Evolutionary conservation across 306 rosid genomes (phyloP), one percentile per base, ranked within the genome.

Genomic region (Glycine latifolia): DNA sequence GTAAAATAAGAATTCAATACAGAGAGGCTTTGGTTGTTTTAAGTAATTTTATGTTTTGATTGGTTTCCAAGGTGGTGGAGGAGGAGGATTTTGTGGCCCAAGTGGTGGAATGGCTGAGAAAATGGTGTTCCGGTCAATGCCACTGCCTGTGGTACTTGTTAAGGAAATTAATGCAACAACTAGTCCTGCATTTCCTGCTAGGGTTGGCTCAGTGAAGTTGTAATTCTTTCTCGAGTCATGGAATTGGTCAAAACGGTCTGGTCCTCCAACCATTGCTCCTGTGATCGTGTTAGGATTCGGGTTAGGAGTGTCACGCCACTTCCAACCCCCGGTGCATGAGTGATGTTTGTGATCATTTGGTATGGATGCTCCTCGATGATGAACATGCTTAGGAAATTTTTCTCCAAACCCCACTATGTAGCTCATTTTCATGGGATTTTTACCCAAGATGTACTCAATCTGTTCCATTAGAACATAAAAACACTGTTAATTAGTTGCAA

Each of bases 231-330:
- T 89, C 0, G 81, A 78, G 58, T 91, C 97, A 6, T 39, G 84
- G 67, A 89, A 91, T 20, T 72, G 77, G 62, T 91, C 94, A 5
- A 80, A 81, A 68, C 47, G 68, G 48, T 91, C 83, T 0, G 97
- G 97, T 7, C 97, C 97, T 60, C 93, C 94, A 47, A 91, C 94
- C 97, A 90, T 89, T 15, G 91, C 97, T 60, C 97, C 97, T 2
- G 60, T 74, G 3, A 89, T 88, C 79, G 6, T 84, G 87, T 91
- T 79, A 1, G 94, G 88, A 69, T 91, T 91, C 4, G 68, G 67
- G 7, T 71, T 81, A 1, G 47, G 13, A 4, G 39, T 84, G 85
- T 89, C 88, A 1, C 85, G 83, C 93, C 92, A 91, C 67, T 84
- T 76, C 87, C 86, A 87, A 1, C 97, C 91, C 0, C 58, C 91